phyloP scores from a whole-genome alignment of 805 yeast species.

The Limtongia smithiae region DNA sequence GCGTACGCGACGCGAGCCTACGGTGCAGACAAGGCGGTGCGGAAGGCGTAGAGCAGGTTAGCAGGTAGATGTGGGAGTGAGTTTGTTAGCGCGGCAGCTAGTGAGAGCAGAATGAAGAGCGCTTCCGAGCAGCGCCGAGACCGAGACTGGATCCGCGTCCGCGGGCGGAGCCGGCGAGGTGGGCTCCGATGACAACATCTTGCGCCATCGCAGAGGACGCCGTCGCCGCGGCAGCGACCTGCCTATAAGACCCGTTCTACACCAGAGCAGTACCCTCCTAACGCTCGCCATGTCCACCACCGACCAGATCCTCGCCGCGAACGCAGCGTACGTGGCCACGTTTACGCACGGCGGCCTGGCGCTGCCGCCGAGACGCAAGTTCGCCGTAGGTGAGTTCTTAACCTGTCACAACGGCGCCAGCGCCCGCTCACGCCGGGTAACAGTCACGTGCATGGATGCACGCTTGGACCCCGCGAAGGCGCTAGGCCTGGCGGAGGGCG shows the following conservation, averaged over 20 bases:
- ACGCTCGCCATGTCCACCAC: constrained; percentile 5
- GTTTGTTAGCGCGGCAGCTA: too few species aligned
- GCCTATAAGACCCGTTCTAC: too few species aligned
- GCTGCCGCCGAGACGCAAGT: constrained; percentile 27
- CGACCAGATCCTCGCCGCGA: constrained; percentile 18
- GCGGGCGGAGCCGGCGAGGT: too few species aligned
- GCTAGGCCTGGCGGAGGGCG: constrained; percentile 25
- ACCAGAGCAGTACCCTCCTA: not conserved
- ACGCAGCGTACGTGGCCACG: constrained; percentile 12
- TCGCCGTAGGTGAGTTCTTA: constrained; percentile 21
- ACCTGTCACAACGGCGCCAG: too few species aligned
- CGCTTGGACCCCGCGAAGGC: constrained; percentile 27
- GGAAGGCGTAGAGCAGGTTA: too few species aligned
- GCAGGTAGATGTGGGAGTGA: too few species aligned
- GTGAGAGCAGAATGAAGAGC: too few species aligned
- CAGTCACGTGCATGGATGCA: constrained; percentile 28
- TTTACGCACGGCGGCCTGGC: constrained; percentile 21
- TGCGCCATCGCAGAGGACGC: not conserved
- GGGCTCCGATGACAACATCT: not conserved
- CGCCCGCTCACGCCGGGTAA: too few species aligned
- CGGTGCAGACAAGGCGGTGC: constrained; percentile 42
- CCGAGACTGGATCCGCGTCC: too few species aligned
- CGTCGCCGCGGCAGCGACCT: not conserved
- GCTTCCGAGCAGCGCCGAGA: too few species aligned
- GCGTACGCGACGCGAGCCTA: constrained; percentile 70